Evolutionary conservation across 1,284 basidiomycete species (phyloP).

Genomic region (Rhodotorula sp.): DNA sequence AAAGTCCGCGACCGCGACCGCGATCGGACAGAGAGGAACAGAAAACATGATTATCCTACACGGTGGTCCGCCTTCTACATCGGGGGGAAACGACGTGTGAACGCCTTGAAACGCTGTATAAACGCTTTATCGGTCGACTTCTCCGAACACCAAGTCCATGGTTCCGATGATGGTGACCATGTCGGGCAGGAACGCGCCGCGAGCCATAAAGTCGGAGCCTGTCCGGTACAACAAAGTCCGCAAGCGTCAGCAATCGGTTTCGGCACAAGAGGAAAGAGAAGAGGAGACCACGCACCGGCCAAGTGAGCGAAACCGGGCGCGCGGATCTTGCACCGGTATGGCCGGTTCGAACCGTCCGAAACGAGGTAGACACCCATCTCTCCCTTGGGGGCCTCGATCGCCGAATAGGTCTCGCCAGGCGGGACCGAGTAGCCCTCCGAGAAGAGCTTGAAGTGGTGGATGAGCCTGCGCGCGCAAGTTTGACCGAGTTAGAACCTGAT

Average conservation of each 20-base stretch:
- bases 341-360: conserved; percentile 83
- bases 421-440: conserved; percentile 98
- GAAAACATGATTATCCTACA: no score
- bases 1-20: no score
- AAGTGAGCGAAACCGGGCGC: conserved; percentile 58
- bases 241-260: not conserved
- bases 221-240: conserved; percentile 70
- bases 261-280: not conserved
- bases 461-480: conserved; percentile 57
- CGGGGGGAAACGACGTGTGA: no score
- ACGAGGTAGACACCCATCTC: conserved; percentile 95
- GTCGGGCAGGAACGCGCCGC: conserved; percentile 78
- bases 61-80: no score
- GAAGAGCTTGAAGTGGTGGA: conserved; percentile 97
- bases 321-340: conserved; percentile 91
- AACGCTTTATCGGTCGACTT: conserved; percentile 51
- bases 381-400: conserved; percentile 98
- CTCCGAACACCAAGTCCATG: conserved; percentile 82
- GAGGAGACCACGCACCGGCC: conserved; percentile 52
- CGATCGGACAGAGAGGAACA: no score
- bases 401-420: conserved; percentile 92
- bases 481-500: no score
- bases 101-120: not conserved
- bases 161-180: conserved; percentile 68
- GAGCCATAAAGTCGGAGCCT: conserved; percentile 83